Evolutionary conservation across 768 basidiomycete species (phyloP).

Genomic region (Trametes sanguinea): DNA sequence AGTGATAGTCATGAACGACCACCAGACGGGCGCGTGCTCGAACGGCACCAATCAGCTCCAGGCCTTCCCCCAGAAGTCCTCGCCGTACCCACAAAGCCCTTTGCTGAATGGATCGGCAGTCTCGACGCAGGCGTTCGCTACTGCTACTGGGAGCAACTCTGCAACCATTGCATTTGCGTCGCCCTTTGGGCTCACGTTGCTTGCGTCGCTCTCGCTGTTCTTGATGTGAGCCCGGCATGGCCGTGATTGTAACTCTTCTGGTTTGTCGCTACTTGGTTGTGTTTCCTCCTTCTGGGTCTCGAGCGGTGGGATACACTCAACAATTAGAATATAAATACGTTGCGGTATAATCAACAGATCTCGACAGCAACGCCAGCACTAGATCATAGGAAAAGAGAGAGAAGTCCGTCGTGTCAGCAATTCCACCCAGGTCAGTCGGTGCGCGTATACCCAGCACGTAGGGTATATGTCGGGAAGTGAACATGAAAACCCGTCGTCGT

Average conservation of each 20-base stretch:
- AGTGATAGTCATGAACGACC: slow-evolving; percentile 19
- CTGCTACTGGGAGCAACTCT: slow-evolving; percentile 13
- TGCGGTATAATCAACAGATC: slow-evolving; percentile 9
- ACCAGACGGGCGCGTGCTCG: slow-evolving; percentile 22
- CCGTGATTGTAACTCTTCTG: no score
- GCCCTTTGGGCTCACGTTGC: background rate
- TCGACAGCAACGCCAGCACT: slow-evolving; percentile 2
- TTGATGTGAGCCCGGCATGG: no score
- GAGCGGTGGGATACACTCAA: slow-evolving; percentile 7
- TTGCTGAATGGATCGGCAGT: slow-evolving; percentile 29
- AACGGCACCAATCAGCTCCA: slow-evolving; percentile 30
- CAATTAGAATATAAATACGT: slow-evolving; percentile 23
- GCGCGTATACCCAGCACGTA: slow-evolving; percentile 4
- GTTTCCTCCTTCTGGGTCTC: background rate
- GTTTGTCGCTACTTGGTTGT: background rate
- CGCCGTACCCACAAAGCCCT: slow-evolving; percentile 28
- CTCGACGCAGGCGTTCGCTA: slow-evolving; percentile 18
- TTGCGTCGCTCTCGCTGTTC: background rate
- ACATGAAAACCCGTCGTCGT: no score
- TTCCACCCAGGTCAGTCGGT: slow-evolving; percentile 11
- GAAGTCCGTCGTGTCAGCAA: slow-evolving; percentile 10
- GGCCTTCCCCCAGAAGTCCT: slow-evolving; percentile 27
- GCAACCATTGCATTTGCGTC: background rate
- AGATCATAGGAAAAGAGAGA: background rate
- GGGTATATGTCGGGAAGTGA: slow-evolving; percentile 4